Conservation (phyloP, 495 filamentous ascomycete species). For the Amniculicola lignicola region DNA sequence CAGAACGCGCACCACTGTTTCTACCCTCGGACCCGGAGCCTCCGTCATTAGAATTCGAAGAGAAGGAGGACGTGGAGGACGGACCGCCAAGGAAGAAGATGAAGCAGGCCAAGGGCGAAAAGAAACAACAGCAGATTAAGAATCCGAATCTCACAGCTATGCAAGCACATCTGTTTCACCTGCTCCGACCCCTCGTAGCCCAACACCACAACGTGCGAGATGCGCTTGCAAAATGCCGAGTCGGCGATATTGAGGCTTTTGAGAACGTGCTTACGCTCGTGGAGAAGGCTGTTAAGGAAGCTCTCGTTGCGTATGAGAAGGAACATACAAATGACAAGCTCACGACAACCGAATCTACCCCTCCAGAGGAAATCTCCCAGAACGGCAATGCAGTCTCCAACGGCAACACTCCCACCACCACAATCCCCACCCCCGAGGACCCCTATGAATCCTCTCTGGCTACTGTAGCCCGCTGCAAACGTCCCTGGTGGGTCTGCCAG, state of each 20-base stretch:
- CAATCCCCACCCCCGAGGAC: conserved; percentile 1
- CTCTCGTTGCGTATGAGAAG: conserved; percentile 67
- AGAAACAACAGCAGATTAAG: conserved; percentile 46
- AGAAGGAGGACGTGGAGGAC: conserved; percentile 15
- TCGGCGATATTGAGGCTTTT: conserved; percentile 65
- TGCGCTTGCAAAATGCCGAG: conserved; percentile 62
- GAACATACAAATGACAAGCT: conserved; percentile 36
- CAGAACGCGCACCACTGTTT: conserved; percentile 67
- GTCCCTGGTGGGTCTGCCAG: conserved; percentile 92
- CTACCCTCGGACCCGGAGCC: conserved; percentile 68
- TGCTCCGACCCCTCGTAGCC: conserved; percentile 76
- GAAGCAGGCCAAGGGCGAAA: conserved; percentile 46
- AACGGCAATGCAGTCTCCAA: conserved; percentile 3
- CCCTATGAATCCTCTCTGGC: conserved; percentile 58
- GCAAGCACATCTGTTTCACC: conserved; percentile 89
- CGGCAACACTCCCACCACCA: too few species aligned
- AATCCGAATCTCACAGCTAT: conserved; percentile 78
- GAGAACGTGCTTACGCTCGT: conserved; percentile 66
- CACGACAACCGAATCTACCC: conserved; percentile 13
- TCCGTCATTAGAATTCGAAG: neutral
- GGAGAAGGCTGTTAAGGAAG: conserved; percentile 67
- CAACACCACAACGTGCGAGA: conserved; percentile 78
- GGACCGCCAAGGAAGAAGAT: conserved; percentile 62
- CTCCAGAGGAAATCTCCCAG: neutral
- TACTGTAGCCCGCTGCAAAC: conserved; percentile 64